Evolutionary conservation across 1,284 basidiomycete genomes (phyloP).

Genomic region (Blastosporella zonata): DNA sequence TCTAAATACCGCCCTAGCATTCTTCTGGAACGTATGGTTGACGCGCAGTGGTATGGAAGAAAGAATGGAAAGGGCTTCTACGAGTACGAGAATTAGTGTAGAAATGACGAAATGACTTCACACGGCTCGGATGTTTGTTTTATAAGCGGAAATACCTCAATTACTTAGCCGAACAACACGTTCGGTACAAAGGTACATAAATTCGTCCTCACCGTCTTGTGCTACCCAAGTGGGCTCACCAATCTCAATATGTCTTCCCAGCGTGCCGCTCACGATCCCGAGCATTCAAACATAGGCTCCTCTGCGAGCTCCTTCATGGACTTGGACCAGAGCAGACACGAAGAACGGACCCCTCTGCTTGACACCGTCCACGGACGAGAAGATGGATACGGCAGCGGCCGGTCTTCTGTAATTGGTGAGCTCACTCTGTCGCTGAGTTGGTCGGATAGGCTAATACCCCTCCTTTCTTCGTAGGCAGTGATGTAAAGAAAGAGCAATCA

Average conservation of each 20-base stretch:
- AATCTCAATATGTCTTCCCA: conserved; percentile 10
- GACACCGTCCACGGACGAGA: conserved; percentile 26
- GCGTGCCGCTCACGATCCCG: conserved; percentile 7
- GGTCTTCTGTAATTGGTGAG: conserved; percentile 22
- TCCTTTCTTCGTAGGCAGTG: neutral
- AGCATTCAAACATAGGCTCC: conserved; percentile 17
- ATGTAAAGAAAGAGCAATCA: conserved; percentile 11
- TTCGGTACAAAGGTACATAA: too few species aligned
- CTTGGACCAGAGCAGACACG: conserved; percentile 27
- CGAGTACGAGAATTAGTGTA: conserved; percentile 47
- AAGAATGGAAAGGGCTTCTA: conserved; percentile 92
- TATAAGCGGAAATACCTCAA: neutral
- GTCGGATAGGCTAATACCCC: neutral
- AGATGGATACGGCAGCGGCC: conserved; percentile 23
- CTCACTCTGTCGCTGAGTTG: neutral
- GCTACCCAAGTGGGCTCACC: neutral
- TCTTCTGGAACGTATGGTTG: conserved; percentile 91
- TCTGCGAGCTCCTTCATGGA: conserved; percentile 36
- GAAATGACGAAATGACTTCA: neutral
- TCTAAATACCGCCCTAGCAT: conserved; percentile 96
- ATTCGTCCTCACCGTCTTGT: too few species aligned
- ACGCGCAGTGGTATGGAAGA: conserved; percentile 93
- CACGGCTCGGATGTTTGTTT: neutral
- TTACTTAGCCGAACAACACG: too few species aligned
- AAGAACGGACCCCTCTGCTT: conserved; percentile 30